Evolutionary conservation across 352 stramenopile species (phyloP).

Genomic region (Globisporangium polare): DNA sequence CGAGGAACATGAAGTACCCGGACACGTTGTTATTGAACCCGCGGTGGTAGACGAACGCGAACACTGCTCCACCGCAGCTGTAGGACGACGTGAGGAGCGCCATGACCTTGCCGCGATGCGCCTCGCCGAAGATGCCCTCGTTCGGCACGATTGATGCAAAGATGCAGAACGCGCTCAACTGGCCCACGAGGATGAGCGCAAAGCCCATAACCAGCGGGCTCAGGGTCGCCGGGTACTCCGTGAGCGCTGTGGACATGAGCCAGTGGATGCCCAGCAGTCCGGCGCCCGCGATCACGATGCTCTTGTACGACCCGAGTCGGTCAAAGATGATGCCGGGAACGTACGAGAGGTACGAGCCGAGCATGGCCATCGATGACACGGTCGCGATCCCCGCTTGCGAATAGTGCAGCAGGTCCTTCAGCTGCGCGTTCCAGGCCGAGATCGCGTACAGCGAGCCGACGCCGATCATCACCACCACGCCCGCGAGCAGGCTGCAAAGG

Average conservation of each 20-base stretch:
- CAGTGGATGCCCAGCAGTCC: conserved; percentile 36
- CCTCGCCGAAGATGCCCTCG: conserved; percentile 69
- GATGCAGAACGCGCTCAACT: conserved; percentile 69
- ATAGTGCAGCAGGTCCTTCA: conserved; percentile 72
- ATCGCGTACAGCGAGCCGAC: conserved; percentile 78
- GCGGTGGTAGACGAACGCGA: conserved; percentile 64
- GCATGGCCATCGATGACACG: conserved; percentile 68
- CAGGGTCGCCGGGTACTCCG: conserved; percentile 31
- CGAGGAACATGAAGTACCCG: conserved; percentile 73
- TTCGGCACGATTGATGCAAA: conserved; percentile 77
- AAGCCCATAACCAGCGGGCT: conserved; percentile 48
- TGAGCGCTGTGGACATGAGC: conserved; percentile 41
- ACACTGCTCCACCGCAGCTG: conserved; percentile 74
- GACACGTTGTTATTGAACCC: conserved; percentile 59
- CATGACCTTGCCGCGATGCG: conserved; percentile 76
- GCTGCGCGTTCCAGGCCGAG: conserved; percentile 79
- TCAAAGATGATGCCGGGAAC: conserved; percentile 72
- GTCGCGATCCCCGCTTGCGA: conserved; percentile 71
- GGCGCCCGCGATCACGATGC: conserved; percentile 43
- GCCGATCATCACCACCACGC: conserved; percentile 62
- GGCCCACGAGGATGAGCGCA: conserved; percentile 54
- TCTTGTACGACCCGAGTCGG: conserved; percentile 52
- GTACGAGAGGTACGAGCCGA: conserved; percentile 78
- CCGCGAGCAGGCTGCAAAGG: conserved; percentile 45
- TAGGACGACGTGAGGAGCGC: conserved; percentile 65